A percentile compares a stretch with the other conserved stretches of the same genome.
phyloP scores from a whole-genome alignment of 2,329 filamentous ascomycete species.

The Fusarium udum region DNA sequence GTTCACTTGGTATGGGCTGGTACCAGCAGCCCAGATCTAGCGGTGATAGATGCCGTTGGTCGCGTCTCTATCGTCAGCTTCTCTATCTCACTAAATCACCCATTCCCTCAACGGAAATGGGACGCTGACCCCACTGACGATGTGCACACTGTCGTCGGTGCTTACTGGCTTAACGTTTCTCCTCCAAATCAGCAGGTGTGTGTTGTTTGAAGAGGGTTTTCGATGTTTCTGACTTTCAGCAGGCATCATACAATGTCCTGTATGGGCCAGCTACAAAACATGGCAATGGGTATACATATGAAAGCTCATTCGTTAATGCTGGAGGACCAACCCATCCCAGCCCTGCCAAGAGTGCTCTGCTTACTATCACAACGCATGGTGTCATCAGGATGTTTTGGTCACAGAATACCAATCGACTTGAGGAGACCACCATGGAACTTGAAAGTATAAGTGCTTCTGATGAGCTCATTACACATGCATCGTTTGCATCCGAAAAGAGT shows the following conservation, averaged over 20 bases:
- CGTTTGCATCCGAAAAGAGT: conserved; percentile 80
- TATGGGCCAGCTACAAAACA: conserved; percentile 72
- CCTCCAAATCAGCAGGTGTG: conserved; percentile 54
- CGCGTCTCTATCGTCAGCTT: conserved; percentile 79
- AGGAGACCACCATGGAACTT: conserved; percentile 77
- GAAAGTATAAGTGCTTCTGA: conserved; percentile 77
- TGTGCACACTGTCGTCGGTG: conserved; percentile 79
- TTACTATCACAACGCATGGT: conserved; percentile 80
- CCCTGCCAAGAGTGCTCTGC: conserved; percentile 74
- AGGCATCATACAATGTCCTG: conserved; percentile 56
- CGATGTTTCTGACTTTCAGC: neutral
- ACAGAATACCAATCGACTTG: conserved; percentile 76
- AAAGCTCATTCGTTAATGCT: conserved; percentile 71
- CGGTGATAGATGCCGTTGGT: conserved; percentile 82
- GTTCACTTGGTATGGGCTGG: conserved; percentile 85
- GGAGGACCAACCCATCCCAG: conserved; percentile 79
- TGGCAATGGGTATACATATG: conserved; percentile 73
- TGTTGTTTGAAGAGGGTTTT: neutral
- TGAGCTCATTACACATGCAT: conserved; percentile 82
- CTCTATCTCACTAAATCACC: conserved; percentile 76
- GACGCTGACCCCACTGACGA: conserved; percentile 78
- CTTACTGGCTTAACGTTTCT: conserved; percentile 81
- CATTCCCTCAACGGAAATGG: conserved; percentile 69
- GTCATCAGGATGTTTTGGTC: conserved; percentile 80
- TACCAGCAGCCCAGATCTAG: conserved; percentile 79